These are phyloP conservation scores for Wickerhamiella vanderwaltii DNA, from an alignment of 805 yeast species.

Conservation along the genomic window DNA sequence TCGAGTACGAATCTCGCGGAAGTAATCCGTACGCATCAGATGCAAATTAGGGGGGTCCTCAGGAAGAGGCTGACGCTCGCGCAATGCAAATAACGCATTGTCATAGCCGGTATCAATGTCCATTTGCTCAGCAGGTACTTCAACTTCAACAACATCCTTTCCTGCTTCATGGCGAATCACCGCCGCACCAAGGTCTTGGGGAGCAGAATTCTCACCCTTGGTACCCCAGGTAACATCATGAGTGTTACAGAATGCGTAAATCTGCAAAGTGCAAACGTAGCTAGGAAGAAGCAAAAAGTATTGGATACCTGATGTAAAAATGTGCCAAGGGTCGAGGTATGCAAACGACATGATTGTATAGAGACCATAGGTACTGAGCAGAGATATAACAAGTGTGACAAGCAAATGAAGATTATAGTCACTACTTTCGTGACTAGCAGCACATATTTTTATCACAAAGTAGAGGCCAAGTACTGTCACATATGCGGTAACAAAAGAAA, in stretches of 20 bases:
- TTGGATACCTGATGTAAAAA: conserved; percentile 73
- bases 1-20: conserved; percentile 85
- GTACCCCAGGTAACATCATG: conserved; percentile 99
- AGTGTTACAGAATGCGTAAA: conserved; percentile 94
- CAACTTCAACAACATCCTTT: conserved; percentile 70
- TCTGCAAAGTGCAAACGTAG: conserved; percentile 82
- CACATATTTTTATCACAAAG: conserved; percentile 52
- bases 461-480: conserved; percentile 73
- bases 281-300: conserved; percentile 85
- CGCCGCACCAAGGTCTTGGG: conserved; percentile 64
- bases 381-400: conserved; percentile 63
- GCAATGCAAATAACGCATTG: conserved; percentile 57
- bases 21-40: conserved; percentile 57
- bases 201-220: conserved; percentile 75
- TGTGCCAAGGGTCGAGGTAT: conserved; percentile 95
- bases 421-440: conserved; percentile 26
- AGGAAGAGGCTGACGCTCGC: conserved; percentile 55
- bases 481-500: conserved; percentile 70
- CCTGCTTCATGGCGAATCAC: conserved; percentile 61
- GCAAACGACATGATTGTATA: conserved; percentile 70
- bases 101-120: conserved; percentile 77
- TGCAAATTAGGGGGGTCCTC: conserved; percentile 31
- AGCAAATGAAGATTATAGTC: conserved; percentile 40
- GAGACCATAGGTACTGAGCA: conserved; percentile 84
- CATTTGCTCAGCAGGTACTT: conserved; percentile 52